These are phyloP conservation scores for Endocalyx cinctus DNA, from an alignment of 2,329 filamentous ascomycete species.

Conservation along the genomic window DNA sequence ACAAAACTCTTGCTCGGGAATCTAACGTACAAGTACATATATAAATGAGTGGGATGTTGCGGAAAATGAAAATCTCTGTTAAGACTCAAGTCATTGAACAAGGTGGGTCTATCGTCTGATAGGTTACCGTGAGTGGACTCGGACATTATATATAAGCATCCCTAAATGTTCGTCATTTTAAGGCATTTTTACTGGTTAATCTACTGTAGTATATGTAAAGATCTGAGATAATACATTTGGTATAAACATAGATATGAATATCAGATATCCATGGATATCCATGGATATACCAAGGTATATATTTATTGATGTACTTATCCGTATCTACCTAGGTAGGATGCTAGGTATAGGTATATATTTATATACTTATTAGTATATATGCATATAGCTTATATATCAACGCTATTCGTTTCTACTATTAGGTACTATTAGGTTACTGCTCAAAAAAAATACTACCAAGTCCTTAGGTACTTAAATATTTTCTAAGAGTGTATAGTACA, in stretches of 20 bases:
- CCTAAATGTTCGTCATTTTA: no score
- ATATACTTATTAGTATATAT: background rate
- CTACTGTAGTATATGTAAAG: background rate
- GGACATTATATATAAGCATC: no score
- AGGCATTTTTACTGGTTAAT: no score
- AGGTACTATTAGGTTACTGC: background rate
- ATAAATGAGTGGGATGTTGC: no score
- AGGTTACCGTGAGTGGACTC: no score
- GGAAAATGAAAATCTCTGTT: no score
- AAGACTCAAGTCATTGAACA: no score
- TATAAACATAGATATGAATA: background rate
- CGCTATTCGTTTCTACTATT: background rate
- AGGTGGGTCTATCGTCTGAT: no score
- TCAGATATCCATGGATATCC: background rate
- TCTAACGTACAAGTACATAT: no score
- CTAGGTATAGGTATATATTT: background rate
- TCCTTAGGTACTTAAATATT: background rate
- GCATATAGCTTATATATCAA: background rate
- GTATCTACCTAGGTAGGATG: background rate
- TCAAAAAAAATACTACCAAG: background rate
- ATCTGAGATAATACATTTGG: background rate
- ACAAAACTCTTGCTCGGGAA: no score
- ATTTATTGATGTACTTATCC: background rate
- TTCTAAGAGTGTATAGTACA: background rate
- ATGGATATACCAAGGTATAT: background rate